Evolutionary conservation across 2,329 filamentous ascomycete species (phyloP).

Genomic region (Trichophyton rubrum): DNA sequence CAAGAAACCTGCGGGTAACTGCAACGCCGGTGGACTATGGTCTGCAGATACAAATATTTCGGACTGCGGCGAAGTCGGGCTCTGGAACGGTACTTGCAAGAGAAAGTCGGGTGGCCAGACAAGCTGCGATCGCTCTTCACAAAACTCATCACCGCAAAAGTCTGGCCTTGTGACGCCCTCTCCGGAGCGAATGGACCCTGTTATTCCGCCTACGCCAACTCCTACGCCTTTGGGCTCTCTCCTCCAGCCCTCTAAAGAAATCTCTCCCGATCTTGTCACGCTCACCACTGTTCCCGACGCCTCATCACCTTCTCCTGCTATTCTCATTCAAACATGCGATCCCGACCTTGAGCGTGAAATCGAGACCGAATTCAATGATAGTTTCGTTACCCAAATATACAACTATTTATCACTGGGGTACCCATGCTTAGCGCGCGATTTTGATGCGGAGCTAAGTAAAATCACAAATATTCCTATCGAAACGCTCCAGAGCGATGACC

Average conservation of each 20-base stretch:
- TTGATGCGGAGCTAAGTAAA: slow-evolving; percentile 72
- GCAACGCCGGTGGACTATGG: slow-evolving; percentile 57
- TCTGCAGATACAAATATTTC: slow-evolving; percentile 51
- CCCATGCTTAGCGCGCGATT: slow-evolving; percentile 68
- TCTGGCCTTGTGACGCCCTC: background rate
- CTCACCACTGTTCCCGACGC: slow-evolving; percentile 5
- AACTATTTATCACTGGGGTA: slow-evolving; percentile 93
- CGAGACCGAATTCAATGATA: slow-evolving; percentile 60
- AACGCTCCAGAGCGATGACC: slow-evolving; percentile 61
- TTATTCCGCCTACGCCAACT: background rate
- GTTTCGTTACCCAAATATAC: slow-evolving; percentile 88
- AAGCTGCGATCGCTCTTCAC: background rate
- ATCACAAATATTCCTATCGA: slow-evolving; percentile 59
- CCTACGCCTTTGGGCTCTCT: background rate
- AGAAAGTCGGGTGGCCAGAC: background rate
- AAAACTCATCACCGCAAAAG: background rate
- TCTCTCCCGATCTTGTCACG: background rate
- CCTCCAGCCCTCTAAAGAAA: background rate
- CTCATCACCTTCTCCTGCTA: background rate
- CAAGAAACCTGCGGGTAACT: slow-evolving; percentile 31
- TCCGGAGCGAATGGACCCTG: background rate
- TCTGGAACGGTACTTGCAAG: slow-evolving; percentile 38
- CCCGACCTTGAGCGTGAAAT: slow-evolving; percentile 23
- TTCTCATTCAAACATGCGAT: slow-evolving; percentile 1
- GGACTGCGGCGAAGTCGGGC: slow-evolving; percentile 30